phyloP scores from a whole-genome alignment of 169 alveolate species.

The Plasmodium knowlesi region DNA sequence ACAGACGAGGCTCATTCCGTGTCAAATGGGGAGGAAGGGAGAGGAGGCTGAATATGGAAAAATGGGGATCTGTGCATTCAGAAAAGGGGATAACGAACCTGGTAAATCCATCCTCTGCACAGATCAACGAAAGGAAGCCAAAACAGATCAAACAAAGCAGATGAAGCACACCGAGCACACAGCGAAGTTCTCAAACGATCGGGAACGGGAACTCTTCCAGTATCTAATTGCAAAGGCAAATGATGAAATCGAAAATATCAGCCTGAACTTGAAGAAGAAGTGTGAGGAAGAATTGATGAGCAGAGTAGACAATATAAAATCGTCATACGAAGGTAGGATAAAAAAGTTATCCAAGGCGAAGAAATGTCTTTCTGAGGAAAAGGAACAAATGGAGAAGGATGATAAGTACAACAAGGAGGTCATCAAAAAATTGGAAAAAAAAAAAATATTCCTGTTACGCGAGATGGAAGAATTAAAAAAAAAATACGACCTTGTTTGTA shows the following conservation, averaged over 20 bases:
- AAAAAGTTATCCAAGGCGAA: neutral
- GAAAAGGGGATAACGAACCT: neutral
- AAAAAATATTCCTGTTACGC: slow-evolving; percentile 5
- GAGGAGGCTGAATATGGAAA: neutral
- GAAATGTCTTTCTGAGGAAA: neutral
- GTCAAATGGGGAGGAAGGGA: neutral
- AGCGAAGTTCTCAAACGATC: slow-evolving; percentile 15
- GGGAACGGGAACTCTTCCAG: slow-evolving; percentile 37
- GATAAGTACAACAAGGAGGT: slow-evolving; percentile 8
- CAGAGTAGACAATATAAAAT: neutral
- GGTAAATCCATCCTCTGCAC: neutral
- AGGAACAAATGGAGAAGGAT: slow-evolving; percentile 7
- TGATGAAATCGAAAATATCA: slow-evolving; percentile 40
- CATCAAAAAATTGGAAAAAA: slow-evolving; percentile 21
- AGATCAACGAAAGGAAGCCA: neutral
- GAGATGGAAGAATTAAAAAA: slow-evolving; percentile 29
- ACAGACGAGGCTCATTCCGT: neutral
- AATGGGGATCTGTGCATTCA: neutral
- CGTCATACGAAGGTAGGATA: slow-evolving; percentile 15
- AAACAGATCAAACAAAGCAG: neutral
- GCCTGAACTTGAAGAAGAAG: slow-evolving; percentile 2
- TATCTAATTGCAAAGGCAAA: slow-evolving; percentile 43
- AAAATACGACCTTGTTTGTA: neutral
- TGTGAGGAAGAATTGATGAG: slow-evolving; percentile 5
- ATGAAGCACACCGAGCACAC: neutral